These are phyloP conservation scores for Rutstroemia sydowiana DNA, from an alignment of 2,329 filamentous ascomycete species.

Conservation along the genomic window DNA sequence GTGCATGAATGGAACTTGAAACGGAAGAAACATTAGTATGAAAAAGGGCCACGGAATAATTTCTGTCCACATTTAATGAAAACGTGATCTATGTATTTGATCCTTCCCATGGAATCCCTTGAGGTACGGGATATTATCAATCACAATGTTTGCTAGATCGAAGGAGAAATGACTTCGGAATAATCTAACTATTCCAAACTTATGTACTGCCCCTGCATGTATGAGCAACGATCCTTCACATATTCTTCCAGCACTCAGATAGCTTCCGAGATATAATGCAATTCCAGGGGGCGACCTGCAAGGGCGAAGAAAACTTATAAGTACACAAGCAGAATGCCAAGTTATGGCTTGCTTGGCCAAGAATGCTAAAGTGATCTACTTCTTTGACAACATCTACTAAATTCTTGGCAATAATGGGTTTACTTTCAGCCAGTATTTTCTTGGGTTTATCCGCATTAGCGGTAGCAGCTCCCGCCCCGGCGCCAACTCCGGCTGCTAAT, in stretches of 20 bases:
- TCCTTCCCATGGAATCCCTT: no score
- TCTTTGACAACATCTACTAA: neutral
- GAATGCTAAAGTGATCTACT: neutral
- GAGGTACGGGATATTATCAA: no score
- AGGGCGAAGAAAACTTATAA: neutral
- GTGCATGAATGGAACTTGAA: neutral
- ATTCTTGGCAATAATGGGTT: conserved; percentile 2
- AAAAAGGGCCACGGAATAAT: neutral
- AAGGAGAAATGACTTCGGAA: neutral
- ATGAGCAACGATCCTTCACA: neutral
- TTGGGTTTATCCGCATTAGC: conserved; percentile 5
- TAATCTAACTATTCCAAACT: neutral
- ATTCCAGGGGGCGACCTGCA: neutral
- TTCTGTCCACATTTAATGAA: neutral
- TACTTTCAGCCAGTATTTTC: neutral
- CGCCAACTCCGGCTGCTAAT: neutral
- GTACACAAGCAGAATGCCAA: neutral
- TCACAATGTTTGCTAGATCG: no score
- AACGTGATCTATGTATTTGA: neutral
- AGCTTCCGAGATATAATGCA: neutral
- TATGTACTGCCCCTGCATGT: neutral
- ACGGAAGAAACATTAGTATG: neutral
- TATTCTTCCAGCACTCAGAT: conserved; percentile 6
- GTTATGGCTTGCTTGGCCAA: neutral
- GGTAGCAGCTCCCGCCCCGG: conserved; percentile 1